Evolutionary conservation across 2,329 filamentous ascomycete genomes (phyloP), one percentile per base, ranked within the genome.

Genomic region (Cladosporium sp.): DNA sequence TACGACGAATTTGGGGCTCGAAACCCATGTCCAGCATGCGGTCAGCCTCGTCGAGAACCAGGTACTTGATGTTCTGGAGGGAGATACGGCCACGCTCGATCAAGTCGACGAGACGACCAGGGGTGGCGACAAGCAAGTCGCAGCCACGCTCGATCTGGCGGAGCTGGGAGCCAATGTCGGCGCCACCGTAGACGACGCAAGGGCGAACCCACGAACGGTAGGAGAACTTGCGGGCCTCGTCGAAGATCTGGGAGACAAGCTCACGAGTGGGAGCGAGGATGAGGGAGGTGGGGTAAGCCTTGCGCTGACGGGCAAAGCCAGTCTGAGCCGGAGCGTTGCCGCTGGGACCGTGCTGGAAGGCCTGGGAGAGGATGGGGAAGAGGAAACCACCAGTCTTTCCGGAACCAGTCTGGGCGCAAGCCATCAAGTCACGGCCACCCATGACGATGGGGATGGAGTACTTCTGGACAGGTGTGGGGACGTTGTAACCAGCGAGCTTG

Each of bases 21-120:
- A 99, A 99, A 95, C 95, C 95, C 95, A 99, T 99, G 87, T 99
- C 95, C 86, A 99, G 87, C 95, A 99, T 99, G 80, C 95, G 95
- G 85, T 99, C 95, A 80, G 95, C 95, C 88, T 99, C 95, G 75
- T 99, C 95, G 65, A 99, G 92, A 74, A 99, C 92, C 69, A 99
- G 88, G 80, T 99, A 99, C 86, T 97, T 98, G 87, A 99, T 99
- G 87, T 97, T 97, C 81, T 90, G 88, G 65, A 99, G 90, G 54
- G 95, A 98, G 80, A 99, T 98, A 78, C 94, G 92, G 77, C 95
- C 95, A 86, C 95, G 92, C 86, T 98, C 95, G 78, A 99, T 96
- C 82, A 99, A 86, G 80, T 99, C 95, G 77, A 98, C 93, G 72
- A 99, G 87, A 89, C 95, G 92, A 82, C 95, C 95, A 65, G 95